Evolutionary conservation across 2,329 filamentous ascomycete genomes (phyloP).

Genomic region (Tetracladium maxilliforme): DNA sequence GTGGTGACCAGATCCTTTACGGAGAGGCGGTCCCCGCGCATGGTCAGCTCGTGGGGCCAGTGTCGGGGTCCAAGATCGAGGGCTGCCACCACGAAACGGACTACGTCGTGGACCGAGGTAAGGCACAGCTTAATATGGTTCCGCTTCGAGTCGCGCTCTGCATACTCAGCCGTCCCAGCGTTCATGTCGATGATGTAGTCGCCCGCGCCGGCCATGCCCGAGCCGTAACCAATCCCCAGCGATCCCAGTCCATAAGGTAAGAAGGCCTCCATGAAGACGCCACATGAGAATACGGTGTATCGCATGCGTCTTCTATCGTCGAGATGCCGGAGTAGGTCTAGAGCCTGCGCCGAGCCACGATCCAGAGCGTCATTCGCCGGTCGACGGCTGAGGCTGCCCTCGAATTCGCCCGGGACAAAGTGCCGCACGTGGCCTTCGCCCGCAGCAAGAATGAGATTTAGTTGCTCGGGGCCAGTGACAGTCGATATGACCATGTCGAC

Average conservation of each 20-base stretch:
- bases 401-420: conserved; percentile 66
- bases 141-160: conserved; percentile 34
- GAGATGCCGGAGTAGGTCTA: conserved; percentile 40
- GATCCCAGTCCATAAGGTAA: conserved; percentile 48
- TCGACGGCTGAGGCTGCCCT: conserved; percentile 44
- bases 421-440: conserved; percentile 46
- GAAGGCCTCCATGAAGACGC: conserved; percentile 64
- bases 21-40: conserved; percentile 58
- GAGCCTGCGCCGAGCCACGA: conserved; percentile 39
- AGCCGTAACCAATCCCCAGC: conserved; percentile 41
- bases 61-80: conserved; percentile 40
- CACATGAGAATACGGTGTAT: conserved; percentile 59
- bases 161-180: conserved; percentile 41
- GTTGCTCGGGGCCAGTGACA: conserved; percentile 48
- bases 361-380: conserved; percentile 43
- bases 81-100: conserved; percentile 55
- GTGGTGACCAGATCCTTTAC: conserved; percentile 13
- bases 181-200: conserved; percentile 52
- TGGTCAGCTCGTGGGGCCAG: conserved; percentile 56
- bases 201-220: conserved; percentile 36
- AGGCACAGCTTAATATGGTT: conserved; percentile 43
- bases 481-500: conserved; percentile 66
- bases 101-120: conserved; percentile 57
- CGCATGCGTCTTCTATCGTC: conserved; percentile 33
- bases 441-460: conserved; percentile 60